These are phyloP conservation scores for Corynascus novoguineensis DNA, from an alignment of 495 filamentous ascomycete genomes.

Conservation along the genomic window DNA sequence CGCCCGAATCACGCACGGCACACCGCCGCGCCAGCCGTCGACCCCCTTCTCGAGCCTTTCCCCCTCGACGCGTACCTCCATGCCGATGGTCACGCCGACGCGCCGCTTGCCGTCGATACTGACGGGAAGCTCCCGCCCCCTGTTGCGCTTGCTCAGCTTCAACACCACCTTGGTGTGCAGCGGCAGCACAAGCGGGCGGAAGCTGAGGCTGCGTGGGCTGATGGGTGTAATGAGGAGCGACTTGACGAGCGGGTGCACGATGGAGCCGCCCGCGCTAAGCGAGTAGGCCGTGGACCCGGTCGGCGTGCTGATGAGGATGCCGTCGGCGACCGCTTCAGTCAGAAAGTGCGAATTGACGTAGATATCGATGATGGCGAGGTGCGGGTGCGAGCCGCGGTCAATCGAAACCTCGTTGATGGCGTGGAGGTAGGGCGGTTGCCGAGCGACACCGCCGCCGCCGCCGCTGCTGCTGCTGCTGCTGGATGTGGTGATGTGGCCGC, in stretches of 20 bases:
- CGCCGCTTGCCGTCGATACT: constrained; percentile 81
- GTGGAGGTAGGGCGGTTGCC: constrained; percentile 48
- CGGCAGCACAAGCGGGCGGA: constrained; percentile 85
- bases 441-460: background rate
- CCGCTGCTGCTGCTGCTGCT: background rate
- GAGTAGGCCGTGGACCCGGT: constrained; percentile 95
- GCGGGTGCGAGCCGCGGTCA: constrained; percentile 82
- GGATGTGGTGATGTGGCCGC: no score
- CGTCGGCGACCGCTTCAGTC: constrained; percentile 89
- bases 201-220: constrained; percentile 85
- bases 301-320: constrained; percentile 88
- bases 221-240: constrained; percentile 88
- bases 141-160: constrained; percentile 72
- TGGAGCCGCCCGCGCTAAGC: constrained; percentile 85
- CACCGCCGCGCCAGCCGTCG: constrained; percentile 57
- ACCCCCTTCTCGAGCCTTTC: constrained; percentile 59
- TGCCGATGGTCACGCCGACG: constrained; percentile 65
- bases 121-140: constrained; percentile 78
- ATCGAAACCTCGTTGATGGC: constrained; percentile 95
- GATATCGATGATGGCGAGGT: constrained; percentile 85
- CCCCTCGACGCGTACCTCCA: constrained; percentile 82
- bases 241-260: constrained; percentile 87
- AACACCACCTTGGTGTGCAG: constrained; percentile 81
- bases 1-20: constrained; percentile 62
- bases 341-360: constrained; percentile 78